Base-by-base conservation (phyloP, 2,329 filamentous ascomycete species). In the Aspergillus alliaceus region DNA sequence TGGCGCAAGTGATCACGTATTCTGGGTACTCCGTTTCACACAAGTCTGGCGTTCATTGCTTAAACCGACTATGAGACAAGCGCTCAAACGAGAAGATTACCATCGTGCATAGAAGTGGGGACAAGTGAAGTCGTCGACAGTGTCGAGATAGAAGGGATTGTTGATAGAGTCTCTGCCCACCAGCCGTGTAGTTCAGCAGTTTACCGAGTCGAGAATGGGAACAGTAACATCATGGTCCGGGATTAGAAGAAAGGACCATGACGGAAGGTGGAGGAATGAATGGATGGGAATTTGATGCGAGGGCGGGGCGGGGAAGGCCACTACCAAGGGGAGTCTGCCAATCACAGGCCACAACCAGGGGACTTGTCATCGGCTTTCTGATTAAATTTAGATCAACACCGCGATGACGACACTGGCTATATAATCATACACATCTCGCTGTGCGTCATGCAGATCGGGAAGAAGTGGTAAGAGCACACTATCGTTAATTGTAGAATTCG, bases 361-460 rank as follows among this genome's bases (percentile, higher is more conserved):
- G n/a, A n/a, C n/a, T n/a, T n/a, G n/a, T n/a, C n/a, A n/a, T n/a
- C n/a, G n/a, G n/a, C n/a, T n/a, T n/a, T 31, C 34, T 3, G 35
- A 39, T 37, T 18, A 37, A 18, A 18, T 12, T 18, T n/a, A n/a
- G n/a, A n/a, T n/a, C 9, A 40, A 22, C 20, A 3, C 37, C 22
- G 31, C 51, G 31, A 40, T 55, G 32, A 55, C 49, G 46, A 37
- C 20, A 58, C 39, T 47, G n/a, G n/a, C n/a, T n/a, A n/a, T n/a
- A n/a, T n/a, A n/a, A n/a, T n/a, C n/a, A n/a, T n/a, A n/a, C n/a
- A n/a, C n/a, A n/a, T n/a, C n/a, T n/a, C n/a, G n/a, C n/a, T n/a
- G n/a, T n/a, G n/a, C n/a, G n/a, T n/a, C n/a, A n/a, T n/a, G n/a
- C n/a, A n/a, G n/a, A n/a, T n/a, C n/a, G n/a, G n/a, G n/a, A n/a